Base-by-base conservation (phyloP, 2,329 filamentous ascomycete species). In the Ophiobolus disseminans region DNA sequence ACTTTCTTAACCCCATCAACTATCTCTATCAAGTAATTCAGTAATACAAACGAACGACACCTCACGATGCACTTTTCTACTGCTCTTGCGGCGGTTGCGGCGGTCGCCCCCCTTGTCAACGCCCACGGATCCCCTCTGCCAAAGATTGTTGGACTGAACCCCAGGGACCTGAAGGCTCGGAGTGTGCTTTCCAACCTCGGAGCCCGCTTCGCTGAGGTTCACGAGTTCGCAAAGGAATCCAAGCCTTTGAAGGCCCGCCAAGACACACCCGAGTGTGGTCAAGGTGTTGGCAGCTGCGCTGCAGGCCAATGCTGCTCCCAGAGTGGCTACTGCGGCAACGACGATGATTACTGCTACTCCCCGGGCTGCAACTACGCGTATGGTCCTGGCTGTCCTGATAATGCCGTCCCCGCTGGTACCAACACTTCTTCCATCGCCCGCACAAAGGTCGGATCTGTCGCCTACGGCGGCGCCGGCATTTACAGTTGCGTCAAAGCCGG, bases 291-390 rank as follows among this genome's bases (percentile, higher is more conserved):
- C 10, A 62, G 58, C 19, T 74, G 70, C 31, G 53, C 60, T 19
- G 58, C 65, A 7, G 71, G 71, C 23, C 58, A 65, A 47, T 73
- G 71, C 62, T 73, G 71, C 63, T 70, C 66, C 37, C 45, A 36
- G 17, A 50, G 55, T 40, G 70, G 70, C 46, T 70, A 80, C 76
- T 86, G 83, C 53, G 83, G 83, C 40, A 76, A 67, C n/a, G 76
- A 74, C 3, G 65, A 65, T 9, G 77, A 81, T 1, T 84, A 85
- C 69, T 88, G 85, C 70, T 77, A 78, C 22, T 80, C 83, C 16
- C 85, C 85, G 2, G 80, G 84, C 43, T 88, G 85, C 62, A 78
- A 83, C 63, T 82, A 86, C 60, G 71, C 80, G 55, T 86, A 82
- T 56, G 83, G 83, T n/a, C 76, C 83, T 16, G 79, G 72, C 3